Evolutionary conservation across 225 moss, liverwort and hornwort genomes (phyloP).

Genomic region (Pseudisothecium myosuroides): DNA sequence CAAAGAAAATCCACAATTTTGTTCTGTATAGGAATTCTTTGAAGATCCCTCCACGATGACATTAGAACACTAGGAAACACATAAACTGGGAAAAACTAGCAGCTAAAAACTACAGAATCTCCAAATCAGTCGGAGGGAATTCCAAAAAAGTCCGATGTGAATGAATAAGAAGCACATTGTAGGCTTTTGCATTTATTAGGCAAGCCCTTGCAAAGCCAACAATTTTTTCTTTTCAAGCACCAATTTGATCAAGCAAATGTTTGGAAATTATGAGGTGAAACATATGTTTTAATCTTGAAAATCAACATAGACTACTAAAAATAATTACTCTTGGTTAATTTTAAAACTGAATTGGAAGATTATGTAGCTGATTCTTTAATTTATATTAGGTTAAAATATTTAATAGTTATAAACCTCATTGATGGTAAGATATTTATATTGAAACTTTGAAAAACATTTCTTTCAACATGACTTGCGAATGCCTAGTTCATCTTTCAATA

Average conservation of each 20-base stretch:
- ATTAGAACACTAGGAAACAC: too few relatives aligned
- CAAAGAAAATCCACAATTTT: too few relatives aligned
- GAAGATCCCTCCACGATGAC: too few relatives aligned
- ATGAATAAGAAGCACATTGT: background rate
- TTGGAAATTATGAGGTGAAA: too few relatives aligned
- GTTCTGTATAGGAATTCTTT: too few relatives aligned
- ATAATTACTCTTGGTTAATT: background rate
- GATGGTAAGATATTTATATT: too few relatives aligned
- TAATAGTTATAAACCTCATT: background rate
- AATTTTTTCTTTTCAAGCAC: fast-evolving
- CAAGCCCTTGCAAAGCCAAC: background rate
- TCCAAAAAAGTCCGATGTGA: too few relatives aligned
- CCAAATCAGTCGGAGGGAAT: too few relatives aligned
- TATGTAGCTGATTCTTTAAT: background rate
- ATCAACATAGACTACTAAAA: too few relatives aligned
- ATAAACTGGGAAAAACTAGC: too few relatives aligned
- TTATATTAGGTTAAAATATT: background rate
- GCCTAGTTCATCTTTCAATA: background rate
- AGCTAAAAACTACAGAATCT: too few relatives aligned
- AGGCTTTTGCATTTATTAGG: background rate
- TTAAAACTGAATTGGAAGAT: background rate
- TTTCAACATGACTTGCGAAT: background rate
- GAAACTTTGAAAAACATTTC: background rate
- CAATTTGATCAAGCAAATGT: background rate
- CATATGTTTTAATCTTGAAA: background rate